These are phyloP conservation scores for Solanum etuberosum DNA, from an alignment of 257 asterid species.

Conservation along the genomic window DNA sequence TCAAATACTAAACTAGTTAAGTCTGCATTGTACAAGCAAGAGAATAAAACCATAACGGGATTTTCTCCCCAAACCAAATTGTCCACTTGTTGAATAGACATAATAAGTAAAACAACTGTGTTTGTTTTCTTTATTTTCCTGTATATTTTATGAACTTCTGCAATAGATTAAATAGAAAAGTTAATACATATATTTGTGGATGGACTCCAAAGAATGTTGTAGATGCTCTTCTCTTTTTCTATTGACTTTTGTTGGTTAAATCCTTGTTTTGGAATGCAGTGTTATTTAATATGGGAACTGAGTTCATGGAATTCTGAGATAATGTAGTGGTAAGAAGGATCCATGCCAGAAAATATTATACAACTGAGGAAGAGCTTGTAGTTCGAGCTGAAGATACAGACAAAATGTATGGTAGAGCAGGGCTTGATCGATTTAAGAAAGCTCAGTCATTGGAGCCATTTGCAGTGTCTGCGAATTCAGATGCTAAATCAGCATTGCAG, in stretches of 20 bases:
- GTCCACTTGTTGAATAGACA: background rate
- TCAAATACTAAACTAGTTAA: background rate
- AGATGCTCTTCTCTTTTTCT: background rate
- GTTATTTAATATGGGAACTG: background rate
- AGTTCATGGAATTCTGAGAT: background rate
- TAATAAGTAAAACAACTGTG: background rate
- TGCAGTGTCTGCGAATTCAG: slow-evolving; percentile 43
- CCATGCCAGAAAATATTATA: background rate
- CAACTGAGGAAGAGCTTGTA: background rate
- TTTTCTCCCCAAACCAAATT: background rate
- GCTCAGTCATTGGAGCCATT: slow-evolving; percentile 84
- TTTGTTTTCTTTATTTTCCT: background rate
- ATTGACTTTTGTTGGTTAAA: background rate
- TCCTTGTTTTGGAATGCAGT: background rate
- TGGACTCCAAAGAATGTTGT: background rate
- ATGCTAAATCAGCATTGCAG: slow-evolving; percentile 20
- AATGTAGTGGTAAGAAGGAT: background rate
- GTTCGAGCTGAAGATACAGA: background rate
- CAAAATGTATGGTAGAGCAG: slow-evolving; percentile 78
- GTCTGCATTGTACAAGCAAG: background rate
- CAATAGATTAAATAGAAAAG: background rate
- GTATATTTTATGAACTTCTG: background rate
- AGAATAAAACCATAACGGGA: background rate
- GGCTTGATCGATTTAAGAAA: slow-evolving; percentile 91
- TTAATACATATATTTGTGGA: background rate